Percentiles rank a stretch among this genome's conserved stretches.
Conservation (phyloP, 2,329 filamentous ascomycete genomes). For the Neonectria ditissima region DNA sequence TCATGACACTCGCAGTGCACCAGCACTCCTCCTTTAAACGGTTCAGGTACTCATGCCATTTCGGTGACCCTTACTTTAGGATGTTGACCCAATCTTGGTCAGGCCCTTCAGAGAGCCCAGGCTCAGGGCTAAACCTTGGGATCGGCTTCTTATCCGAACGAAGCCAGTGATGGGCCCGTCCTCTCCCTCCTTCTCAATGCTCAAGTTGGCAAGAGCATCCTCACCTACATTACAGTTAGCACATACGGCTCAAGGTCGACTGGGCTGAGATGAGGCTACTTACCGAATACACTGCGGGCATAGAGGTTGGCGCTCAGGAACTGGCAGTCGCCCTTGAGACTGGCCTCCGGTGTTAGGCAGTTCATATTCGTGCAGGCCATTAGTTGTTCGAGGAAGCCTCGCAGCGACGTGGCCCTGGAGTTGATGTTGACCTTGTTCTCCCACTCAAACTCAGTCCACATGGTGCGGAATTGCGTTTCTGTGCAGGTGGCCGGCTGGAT, state of each 20-base stretch:
- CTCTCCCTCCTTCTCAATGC: conserved; percentile 97
- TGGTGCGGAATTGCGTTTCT: conserved; percentile 98
- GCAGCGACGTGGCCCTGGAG: conserved; percentile 90
- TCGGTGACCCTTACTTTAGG: conserved; percentile 37
- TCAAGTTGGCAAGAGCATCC: conserved; percentile 96
- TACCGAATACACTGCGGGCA: conserved; percentile 97
- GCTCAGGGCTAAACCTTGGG: conserved; percentile 93
- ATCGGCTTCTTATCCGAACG: conserved; percentile 96
- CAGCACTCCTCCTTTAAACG: conserved; percentile 32
- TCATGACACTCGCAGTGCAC: conserved; percentile 45
- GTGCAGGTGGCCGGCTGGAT: conserved; percentile 97
- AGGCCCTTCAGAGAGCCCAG: conserved; percentile 94
- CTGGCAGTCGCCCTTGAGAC: conserved; percentile 96
- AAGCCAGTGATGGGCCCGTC: conserved; percentile 97
- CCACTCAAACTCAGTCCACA: conserved; percentile 99
- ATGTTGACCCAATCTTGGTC: conserved; percentile 75
- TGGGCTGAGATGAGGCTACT: conserved; percentile 55
- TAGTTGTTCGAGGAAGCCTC: conserved; percentile 91
- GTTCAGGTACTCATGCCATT: conserved; percentile 25
- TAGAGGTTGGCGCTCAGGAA: conserved; percentile 98
- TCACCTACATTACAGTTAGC: conserved; percentile 74
- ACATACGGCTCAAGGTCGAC: conserved; percentile 5
- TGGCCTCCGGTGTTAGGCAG: conserved; percentile 95
- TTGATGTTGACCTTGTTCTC: conserved; percentile 99
- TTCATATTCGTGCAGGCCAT: conserved; percentile 99